Conservation (phyloP, 1,284 basidiomycete species). For the Quambalaria eucalypti region DNA sequence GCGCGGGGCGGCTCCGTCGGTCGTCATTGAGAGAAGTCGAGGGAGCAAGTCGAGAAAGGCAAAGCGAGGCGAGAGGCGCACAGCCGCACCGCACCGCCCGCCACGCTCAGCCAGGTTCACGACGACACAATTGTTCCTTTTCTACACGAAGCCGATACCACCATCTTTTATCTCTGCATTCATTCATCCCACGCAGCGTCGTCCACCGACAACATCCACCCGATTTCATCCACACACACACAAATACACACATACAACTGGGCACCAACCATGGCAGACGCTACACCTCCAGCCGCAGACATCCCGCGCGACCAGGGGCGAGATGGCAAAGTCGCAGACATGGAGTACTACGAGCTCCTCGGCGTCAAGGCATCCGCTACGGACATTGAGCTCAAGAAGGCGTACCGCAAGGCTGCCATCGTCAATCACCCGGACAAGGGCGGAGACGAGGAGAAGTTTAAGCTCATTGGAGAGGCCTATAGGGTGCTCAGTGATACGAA, state of each 20-base stretch:
- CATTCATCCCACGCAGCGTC: background rate
- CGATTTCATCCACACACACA: background rate
- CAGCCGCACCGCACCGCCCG: too few species aligned
- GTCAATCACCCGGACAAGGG: constrained; percentile 57
- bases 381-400: constrained; percentile 81
- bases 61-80: too few species aligned
- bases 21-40: too few species aligned
- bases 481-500: constrained; percentile 55
- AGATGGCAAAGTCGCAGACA: constrained; percentile 16
- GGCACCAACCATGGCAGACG: too few species aligned
- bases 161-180: background rate
- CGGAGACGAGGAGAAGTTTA: constrained; percentile 40
- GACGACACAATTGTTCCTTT: too few species aligned
- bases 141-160: too few species aligned
- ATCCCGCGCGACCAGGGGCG: background rate
- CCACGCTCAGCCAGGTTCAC: too few species aligned
- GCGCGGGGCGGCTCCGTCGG: too few species aligned
- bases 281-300: background rate
- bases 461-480: constrained; percentile 56
- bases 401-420: constrained; percentile 89
- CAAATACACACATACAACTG: too few species aligned
- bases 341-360: constrained; percentile 47
- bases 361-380: constrained; percentile 40
- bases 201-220: background rate
- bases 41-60: too few species aligned